These are phyloP conservation scores for Hsuehochloa calcarea DNA, from an alignment of 176 grass and related monocot species.

Conservation along the genomic window DNA sequence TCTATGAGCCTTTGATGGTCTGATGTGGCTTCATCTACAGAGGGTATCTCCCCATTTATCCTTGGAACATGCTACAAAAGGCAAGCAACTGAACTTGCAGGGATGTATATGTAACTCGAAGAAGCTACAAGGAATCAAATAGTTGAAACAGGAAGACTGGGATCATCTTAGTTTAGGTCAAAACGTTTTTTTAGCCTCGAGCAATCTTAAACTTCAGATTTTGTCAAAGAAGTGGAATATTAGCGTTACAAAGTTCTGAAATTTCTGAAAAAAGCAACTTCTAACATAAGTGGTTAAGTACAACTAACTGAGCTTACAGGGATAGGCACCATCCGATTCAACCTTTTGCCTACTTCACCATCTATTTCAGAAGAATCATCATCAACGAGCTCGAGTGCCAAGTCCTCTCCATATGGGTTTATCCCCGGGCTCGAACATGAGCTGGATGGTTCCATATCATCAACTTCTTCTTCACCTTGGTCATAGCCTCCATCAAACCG, in stretches of 20 bases:
- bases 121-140: not conserved
- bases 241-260: not conserved
- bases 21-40: conserved; percentile 57
- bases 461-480: conserved; percentile 22
- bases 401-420: conserved; percentile 31
- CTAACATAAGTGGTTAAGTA: not conserved
- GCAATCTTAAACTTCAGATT: not conserved
- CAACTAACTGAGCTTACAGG: conserved; percentile 45
- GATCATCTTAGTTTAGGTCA: not conserved
- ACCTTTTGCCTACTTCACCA: conserved; percentile 61
- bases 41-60: conserved; percentile 75
- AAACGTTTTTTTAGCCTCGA: not conserved
- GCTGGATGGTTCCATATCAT: conserved; percentile 51
- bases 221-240: not conserved
- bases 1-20: conserved; percentile 65
- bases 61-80: conserved; percentile 59
- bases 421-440: conserved; percentile 57
- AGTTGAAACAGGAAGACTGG: not conserved
- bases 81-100: conserved; percentile 17
- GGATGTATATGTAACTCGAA: conserved; percentile 9
- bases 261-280: not conserved
- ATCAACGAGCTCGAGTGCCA: conserved; percentile 44
- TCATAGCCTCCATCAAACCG: conserved; percentile 41
- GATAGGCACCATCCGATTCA: conserved; percentile 68
- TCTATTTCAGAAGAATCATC: conserved; percentile 59